These are phyloP conservation scores for Adansonia digitata DNA, from an alignment of 345 rosid species.

Conservation along the genomic window DNA sequence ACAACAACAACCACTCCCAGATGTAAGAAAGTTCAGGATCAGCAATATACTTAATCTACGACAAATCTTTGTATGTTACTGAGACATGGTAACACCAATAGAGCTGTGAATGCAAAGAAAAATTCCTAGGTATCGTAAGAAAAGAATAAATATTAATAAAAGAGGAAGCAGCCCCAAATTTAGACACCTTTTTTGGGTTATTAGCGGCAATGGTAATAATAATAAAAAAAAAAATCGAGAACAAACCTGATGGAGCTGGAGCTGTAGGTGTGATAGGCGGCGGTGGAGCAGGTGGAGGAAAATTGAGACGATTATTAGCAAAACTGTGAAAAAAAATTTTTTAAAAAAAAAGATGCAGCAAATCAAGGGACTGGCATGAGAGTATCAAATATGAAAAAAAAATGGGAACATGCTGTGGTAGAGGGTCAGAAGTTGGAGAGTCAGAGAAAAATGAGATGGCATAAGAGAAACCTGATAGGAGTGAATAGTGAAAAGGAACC, in stretches of 20 bases:
- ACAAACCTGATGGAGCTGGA: slow-evolving; percentile 40
- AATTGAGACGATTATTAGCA: slow-evolving; percentile 24
- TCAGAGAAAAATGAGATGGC: not conserved
- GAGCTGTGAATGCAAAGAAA: not conserved
- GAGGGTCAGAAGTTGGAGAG: not conserved
- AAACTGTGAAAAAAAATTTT: slow-evolving; percentile 73
- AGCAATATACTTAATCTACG: not conserved
- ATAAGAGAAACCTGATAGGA: slow-evolving; percentile 55
- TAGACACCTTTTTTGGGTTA: not conserved
- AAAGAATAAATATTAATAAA: not conserved
- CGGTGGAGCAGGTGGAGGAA: slow-evolving; percentile 43
- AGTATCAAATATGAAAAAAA: not conserved
- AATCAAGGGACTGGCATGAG: slow-evolving; percentile 2
- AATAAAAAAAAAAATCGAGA: not conserved
- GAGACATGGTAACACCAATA: not conserved
- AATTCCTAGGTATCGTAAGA: not conserved
- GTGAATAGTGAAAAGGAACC: slow-evolving; percentile 86
- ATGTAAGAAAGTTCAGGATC: not conserved
- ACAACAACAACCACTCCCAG: too few relatives aligned
- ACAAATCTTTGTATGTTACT: not conserved
- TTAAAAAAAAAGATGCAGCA: slow-evolving; percentile 12
- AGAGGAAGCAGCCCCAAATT: not conserved
- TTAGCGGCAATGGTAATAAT: not conserved
- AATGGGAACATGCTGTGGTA: not conserved
- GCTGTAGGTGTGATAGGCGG: slow-evolving; percentile 40